phyloP scores from a whole-genome alignment of 148 eudicot genomes.

The Vaccinium macrocarpon region DNA sequence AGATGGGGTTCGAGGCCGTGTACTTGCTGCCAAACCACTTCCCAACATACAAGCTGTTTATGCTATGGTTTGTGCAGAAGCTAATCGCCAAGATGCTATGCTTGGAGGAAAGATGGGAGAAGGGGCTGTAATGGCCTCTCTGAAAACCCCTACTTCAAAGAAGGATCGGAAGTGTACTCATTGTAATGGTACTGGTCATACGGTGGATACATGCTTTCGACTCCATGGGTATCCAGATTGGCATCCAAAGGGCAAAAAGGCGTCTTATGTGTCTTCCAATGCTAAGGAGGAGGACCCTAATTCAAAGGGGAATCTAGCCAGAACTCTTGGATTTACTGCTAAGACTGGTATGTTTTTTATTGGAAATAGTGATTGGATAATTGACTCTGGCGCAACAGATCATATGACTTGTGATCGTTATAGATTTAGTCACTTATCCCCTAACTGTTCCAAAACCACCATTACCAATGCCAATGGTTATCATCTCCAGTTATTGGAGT shows the following conservation, averaged over 20 bases:
- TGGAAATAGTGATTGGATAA: background rate
- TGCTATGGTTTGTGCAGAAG: no score
- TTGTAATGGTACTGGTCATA: background rate
- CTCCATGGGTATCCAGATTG: constrained; percentile 8
- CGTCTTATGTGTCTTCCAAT: background rate
- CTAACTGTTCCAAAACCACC: background rate
- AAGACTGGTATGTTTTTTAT: background rate
- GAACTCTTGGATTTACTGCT: background rate
- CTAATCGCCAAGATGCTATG: background rate
- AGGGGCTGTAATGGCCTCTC: background rate
- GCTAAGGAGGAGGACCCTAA: background rate
- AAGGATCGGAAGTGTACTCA: background rate
- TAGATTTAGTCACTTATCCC: background rate
- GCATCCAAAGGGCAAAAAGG: constrained; percentile 3
- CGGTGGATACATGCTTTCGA: background rate
- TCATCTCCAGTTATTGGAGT: background rate
- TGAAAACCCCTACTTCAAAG: background rate
- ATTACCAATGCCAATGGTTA: no score
- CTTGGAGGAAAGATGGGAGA: background rate
- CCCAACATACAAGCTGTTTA: no score
- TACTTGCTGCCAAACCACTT: no score
- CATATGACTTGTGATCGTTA: background rate
- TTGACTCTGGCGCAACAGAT: background rate
- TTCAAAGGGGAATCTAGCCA: background rate
- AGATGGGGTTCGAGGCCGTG: no score